Base-by-base conservation (phyloP, 2,329 filamentous ascomycete genomes). In the Curvularia eragrostidis region DNA sequence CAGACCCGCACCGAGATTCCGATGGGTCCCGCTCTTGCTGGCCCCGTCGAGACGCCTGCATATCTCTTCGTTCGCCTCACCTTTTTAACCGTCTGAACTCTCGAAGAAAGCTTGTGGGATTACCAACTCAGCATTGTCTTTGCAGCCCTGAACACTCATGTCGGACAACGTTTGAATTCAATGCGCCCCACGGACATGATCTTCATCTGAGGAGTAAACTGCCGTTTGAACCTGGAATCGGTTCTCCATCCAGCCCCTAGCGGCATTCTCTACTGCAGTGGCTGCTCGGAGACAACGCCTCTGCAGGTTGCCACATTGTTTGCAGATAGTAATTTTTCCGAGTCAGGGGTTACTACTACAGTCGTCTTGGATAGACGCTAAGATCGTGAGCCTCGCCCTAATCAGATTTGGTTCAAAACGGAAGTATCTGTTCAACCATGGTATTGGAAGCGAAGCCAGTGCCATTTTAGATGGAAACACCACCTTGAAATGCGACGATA, bases 1-100 rank as follows among this genome's bases (percentile, higher is more conserved):
- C 57, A 39, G 53, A 43, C 63, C 62, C 52, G 65, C 59, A 61
- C 64, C 59, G 64, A 65, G 23, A 34, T 60, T 53, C 52, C 48
- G 41, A 39, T 21, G 51, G 39, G 62, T 65, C 54, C 53, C 63
- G 60, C 63, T 58, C 50, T 7, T 39, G 34, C 19, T 44, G 54
- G 48, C 60, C 58, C 52, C 48, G 58, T 63, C 18, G 32, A 57
- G 58, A 56, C 41, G 30, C 55, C 48, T 66, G 61, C 66, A 63
- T 60, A n/a, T 49, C 21, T 26, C 48, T 59, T 44, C 52, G 52
- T 44, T 58, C 52, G 36, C 54, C 48, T 54, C 10, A 23, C 24
- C 21, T 39, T 44, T 57, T n/a, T 32, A 52, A 56, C 46, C 3
- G 1, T 15, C 42, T 19, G 24, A 15, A 18, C 23, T 30, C 23